Conservation (phyloP, 2,329 filamentous ascomycete genomes). For the Alternaria gansuensis region DNA sequence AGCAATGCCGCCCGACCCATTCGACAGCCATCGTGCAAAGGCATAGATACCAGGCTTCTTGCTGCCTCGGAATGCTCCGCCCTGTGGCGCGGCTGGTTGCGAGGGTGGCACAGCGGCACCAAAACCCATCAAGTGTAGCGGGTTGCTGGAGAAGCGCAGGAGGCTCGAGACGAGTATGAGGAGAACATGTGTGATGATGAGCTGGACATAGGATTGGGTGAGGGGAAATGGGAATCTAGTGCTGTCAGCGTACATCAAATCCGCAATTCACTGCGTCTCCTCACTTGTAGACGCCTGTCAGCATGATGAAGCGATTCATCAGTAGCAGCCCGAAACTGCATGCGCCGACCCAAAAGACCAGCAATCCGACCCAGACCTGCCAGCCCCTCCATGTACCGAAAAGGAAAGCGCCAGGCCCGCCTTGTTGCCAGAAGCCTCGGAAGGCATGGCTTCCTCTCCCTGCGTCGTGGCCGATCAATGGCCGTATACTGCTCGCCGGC, state of each 20-base stretch:
- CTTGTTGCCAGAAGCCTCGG: slow-evolving; percentile 49
- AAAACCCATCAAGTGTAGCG: slow-evolving; percentile 56
- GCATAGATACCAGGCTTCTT: slow-evolving; percentile 37
- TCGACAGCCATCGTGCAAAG: slow-evolving; percentile 51
- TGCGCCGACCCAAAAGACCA: slow-evolving; percentile 60
- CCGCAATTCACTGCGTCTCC: slow-evolving; percentile 2
- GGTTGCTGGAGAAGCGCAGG: slow-evolving; percentile 56
- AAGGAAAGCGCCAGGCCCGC: slow-evolving; percentile 60
- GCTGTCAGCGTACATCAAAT: slow-evolving; percentile 25
- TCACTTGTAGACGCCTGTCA: slow-evolving; percentile 59
- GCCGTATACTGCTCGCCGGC: slow-evolving; percentile 50
- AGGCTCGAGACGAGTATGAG: slow-evolving; percentile 60
- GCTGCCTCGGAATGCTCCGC: slow-evolving; percentile 41
- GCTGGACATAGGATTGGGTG: slow-evolving; percentile 61
- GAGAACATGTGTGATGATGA: slow-evolving; percentile 61
- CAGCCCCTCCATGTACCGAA: slow-evolving; percentile 59
- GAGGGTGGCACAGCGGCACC: slow-evolving; percentile 58
- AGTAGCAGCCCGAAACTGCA: slow-evolving; percentile 59
- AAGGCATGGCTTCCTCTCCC: slow-evolving; percentile 31
- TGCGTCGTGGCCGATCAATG: slow-evolving; percentile 50
- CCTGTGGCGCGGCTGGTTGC: slow-evolving; percentile 45
- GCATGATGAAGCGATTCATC: slow-evolving; percentile 62
- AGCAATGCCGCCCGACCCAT: slow-evolving; percentile 60
- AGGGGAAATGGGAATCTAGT: slow-evolving; percentile 63
- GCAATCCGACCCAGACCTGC: slow-evolving; percentile 59